phyloP scores from a whole-genome alignment of 768 basidiomycete species.

The Leccinum truebloodii region DNA sequence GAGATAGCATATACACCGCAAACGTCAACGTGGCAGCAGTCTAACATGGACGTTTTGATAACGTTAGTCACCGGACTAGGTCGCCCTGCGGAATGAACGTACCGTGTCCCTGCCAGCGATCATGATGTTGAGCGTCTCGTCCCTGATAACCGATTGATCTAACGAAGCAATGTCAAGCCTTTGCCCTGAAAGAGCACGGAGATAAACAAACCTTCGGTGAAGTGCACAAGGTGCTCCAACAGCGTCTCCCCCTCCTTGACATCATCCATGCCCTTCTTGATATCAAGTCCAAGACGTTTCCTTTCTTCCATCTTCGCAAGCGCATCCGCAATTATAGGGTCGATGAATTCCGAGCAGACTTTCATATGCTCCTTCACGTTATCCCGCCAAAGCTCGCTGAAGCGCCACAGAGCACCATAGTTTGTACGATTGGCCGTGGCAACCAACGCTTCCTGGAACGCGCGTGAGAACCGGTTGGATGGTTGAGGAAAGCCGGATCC shows the following conservation, averaged over 20 bases:
- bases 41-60: background rate
- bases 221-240: constrained; percentile 53
- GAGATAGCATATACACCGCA: constrained; percentile 48
- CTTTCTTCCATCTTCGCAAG: constrained; percentile 36
- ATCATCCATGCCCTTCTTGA: constrained; percentile 22
- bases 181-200: background rate
- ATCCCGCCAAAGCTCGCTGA: constrained; percentile 47
- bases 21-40: constrained; percentile 39
- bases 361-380: constrained; percentile 39
- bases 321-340: constrained; percentile 47
- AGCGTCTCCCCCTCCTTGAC: constrained; percentile 45
- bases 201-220: constrained; percentile 47
- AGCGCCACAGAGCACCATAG: constrained; percentile 45
- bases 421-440: constrained; percentile 34
- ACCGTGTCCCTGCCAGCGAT: constrained; percentile 46
- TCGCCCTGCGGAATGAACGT: constrained; percentile 4
- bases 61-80: background rate
- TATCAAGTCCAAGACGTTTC: constrained; percentile 7
- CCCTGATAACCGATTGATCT: constrained; percentile 28
- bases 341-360: constrained; percentile 47
- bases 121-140: constrained; percentile 32
- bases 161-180: background rate
- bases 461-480: too few relatives aligned
- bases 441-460: constrained; percentile 20
- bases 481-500: constrained; percentile 16